phyloP scores from a whole-genome alignment of 371 early-diverging fungal genomes.

The Apophysomyces ossiformis region DNA sequence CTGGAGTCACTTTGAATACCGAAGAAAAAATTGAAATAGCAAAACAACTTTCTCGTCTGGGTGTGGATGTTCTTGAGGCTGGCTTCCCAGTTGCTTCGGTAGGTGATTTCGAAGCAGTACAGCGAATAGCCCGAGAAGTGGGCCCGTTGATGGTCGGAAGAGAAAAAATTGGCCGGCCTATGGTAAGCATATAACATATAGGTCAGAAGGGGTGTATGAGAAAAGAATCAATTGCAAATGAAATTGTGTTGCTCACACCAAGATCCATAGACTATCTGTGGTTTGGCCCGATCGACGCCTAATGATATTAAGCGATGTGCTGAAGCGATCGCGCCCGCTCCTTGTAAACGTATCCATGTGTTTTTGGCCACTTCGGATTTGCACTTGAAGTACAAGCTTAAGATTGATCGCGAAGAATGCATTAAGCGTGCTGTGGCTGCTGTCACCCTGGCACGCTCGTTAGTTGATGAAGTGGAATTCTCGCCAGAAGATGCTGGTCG shows the following conservation, averaged over 20 bases:
- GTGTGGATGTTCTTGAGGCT: slow-evolving; percentile 95
- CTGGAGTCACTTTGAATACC: slow-evolving; percentile 91
- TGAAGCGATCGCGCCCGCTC: slow-evolving; percentile 87
- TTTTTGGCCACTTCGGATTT: slow-evolving; percentile 97
- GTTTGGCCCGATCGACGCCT: slow-evolving; percentile 86
- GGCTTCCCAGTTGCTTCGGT: slow-evolving; percentile 93
- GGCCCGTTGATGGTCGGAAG: slow-evolving; percentile 86
- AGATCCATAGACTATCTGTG: slow-evolving; percentile 80
- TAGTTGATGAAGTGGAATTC: slow-evolving; percentile 91
- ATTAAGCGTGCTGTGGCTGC: slow-evolving; percentile 82
- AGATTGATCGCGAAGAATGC: slow-evolving; percentile 88
- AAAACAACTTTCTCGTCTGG: slow-evolving; percentile 85
- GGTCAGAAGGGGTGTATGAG: background rate
- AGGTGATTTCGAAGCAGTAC: slow-evolving; percentile 96
- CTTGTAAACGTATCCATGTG: slow-evolving; percentile 88
- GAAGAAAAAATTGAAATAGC: slow-evolving; percentile 96
- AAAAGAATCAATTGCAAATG: background rate
- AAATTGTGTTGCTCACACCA: background rate
- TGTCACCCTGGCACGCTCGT: slow-evolving; percentile 76
- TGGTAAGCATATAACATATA: slow-evolving; percentile 57
- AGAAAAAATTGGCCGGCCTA: slow-evolving; percentile 79
- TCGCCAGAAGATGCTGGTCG: slow-evolving; percentile 95
- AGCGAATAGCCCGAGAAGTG: slow-evolving; percentile 90
- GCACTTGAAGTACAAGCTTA: slow-evolving; percentile 92
- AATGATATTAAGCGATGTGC: slow-evolving; percentile 89